Evolutionary conservation across 768 basidiomycete genomes (phyloP).

Genomic region (Hirschioporus abietinus): DNA sequence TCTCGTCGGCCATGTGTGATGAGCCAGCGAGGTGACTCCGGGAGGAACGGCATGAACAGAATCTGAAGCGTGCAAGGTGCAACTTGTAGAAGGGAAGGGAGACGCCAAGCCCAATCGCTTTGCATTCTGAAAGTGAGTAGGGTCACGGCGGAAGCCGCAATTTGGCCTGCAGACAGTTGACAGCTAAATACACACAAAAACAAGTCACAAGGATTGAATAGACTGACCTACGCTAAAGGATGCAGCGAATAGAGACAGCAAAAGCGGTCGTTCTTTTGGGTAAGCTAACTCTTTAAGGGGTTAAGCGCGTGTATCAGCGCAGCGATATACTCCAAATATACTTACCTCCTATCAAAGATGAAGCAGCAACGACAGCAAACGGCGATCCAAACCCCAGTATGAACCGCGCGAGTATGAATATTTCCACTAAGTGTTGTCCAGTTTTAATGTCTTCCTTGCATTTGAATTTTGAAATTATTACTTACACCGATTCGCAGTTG

Average conservation of each 20-base stretch:
- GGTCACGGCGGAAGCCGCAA: conserved; percentile 55
- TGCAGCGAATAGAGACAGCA: conserved; percentile 60
- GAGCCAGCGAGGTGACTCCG: conserved; percentile 43
- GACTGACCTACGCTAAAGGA: conserved; percentile 51
- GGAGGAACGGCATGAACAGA: conserved; percentile 37
- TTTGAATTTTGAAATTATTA: not conserved
- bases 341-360: conserved; percentile 55
- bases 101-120: conserved; percentile 64
- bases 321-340: not conserved
- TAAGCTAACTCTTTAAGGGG: conserved; percentile 50
- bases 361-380: conserved; percentile 59
- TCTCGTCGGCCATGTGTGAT: conserved; percentile 45
- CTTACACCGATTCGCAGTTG: not conserved
- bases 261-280: conserved; percentile 61
- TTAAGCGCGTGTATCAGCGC: not conserved
- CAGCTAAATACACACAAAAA: not conserved
- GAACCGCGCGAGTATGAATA: conserved; percentile 54
- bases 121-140: conserved; percentile 59
- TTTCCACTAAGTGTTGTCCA: conserved; percentile 31
- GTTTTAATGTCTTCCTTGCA: too few relatives aligned
- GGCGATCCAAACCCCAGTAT: conserved; percentile 55
- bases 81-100: conserved; percentile 57
- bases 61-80: conserved; percentile 50
- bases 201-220: not conserved
- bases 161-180: conserved; percentile 34